phyloP scores from a whole-genome alignment of 2,329 filamentous ascomycete species.

The Hymenoscyphus occultus region DNA sequence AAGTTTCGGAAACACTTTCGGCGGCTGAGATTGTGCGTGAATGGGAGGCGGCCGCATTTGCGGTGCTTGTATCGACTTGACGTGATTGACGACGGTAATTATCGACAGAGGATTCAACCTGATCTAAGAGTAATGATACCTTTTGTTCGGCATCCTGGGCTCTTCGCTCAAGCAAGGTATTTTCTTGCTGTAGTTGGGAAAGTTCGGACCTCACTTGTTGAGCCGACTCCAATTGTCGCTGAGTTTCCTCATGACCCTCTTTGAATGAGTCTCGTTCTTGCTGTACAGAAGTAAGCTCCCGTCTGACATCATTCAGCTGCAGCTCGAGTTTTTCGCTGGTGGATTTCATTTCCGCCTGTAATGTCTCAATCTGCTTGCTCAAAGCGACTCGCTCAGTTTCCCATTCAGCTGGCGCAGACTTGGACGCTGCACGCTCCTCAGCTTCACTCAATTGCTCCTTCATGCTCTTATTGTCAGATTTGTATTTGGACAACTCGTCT shows the following conservation, averaged over 20 bases:
- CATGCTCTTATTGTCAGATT: constrained; percentile 77
- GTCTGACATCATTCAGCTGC: constrained; percentile 65
- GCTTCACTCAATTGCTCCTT: constrained; percentile 75
- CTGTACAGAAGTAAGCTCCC: constrained; percentile 64
- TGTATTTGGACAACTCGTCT: constrained; percentile 91
- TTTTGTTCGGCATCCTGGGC: constrained; percentile 89
- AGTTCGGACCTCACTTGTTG: constrained; percentile 64
- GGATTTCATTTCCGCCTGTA: constrained; percentile 66
- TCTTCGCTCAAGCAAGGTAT: constrained; percentile 74
- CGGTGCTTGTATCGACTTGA: constrained; percentile 50
- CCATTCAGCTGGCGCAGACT: constrained; percentile 60
- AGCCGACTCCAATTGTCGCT: constrained; percentile 49
- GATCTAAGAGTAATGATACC: constrained; percentile 87
- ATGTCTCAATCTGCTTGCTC: constrained; percentile 62
- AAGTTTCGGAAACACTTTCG: constrained; percentile 61
- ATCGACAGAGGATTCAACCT: constrained; percentile 90
- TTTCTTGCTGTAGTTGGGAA: constrained; percentile 80
- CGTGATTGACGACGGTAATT: constrained; percentile 82
- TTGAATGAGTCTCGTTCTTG: constrained; percentile 68
- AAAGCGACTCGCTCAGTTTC: constrained; percentile 69
- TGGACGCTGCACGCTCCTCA: constrained; percentile 50
- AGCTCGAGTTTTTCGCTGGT: constrained; percentile 67
- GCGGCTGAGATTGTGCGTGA: constrained; percentile 36
- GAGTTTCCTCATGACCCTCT: constrained; percentile 51
- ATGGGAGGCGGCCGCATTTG: constrained; percentile 34